These are phyloP conservation scores for Penicillium oxalicum DNA, from an alignment of 2,329 filamentous ascomycete species.

Conservation along the genomic window DNA sequence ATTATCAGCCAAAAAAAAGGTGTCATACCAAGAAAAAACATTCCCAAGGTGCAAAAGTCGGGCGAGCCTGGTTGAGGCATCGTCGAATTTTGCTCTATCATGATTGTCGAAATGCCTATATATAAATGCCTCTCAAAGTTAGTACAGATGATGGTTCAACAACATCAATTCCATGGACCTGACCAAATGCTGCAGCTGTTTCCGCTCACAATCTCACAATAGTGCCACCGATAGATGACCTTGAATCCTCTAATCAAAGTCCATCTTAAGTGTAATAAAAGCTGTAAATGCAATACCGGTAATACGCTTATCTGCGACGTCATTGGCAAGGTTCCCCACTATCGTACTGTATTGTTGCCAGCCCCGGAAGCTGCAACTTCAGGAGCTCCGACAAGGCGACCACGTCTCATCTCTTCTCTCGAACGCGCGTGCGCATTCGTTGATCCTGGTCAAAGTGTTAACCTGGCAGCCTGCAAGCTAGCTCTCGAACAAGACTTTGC, in stretches of 20 bases:
- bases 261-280: conserved; percentile 4
- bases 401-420: conserved; percentile 5
- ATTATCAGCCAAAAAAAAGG: neutral
- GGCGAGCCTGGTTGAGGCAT: conserved; percentile 24
- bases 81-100: conserved; percentile 11
- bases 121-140: neutral
- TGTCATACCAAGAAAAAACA: conserved; percentile 57
- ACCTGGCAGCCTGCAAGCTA: neutral
- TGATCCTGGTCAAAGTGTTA: neutral
- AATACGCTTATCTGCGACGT: conserved; percentile 6
- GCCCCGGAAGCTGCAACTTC: conserved; percentile 14
- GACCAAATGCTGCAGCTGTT: too few relatives aligned
- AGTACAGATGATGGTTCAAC: neutral
- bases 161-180: too few relatives aligned
- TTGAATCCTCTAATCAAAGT: conserved; percentile 2
- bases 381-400: conserved; percentile 12
- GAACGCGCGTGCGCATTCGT: neutral
- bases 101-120: conserved; percentile 5
- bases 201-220: too few relatives aligned
- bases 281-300: conserved; percentile 14
- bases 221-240: too few relatives aligned
- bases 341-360: conserved; percentile 9
- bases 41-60: conserved; percentile 56
- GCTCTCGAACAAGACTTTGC: neutral
- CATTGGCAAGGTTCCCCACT: conserved; percentile 1